Evolutionary conservation across 2,329 filamentous ascomycete species (phyloP), one percentile per base, ranked within the genome.

Genomic region (Ophiostoma australiae): DNA sequence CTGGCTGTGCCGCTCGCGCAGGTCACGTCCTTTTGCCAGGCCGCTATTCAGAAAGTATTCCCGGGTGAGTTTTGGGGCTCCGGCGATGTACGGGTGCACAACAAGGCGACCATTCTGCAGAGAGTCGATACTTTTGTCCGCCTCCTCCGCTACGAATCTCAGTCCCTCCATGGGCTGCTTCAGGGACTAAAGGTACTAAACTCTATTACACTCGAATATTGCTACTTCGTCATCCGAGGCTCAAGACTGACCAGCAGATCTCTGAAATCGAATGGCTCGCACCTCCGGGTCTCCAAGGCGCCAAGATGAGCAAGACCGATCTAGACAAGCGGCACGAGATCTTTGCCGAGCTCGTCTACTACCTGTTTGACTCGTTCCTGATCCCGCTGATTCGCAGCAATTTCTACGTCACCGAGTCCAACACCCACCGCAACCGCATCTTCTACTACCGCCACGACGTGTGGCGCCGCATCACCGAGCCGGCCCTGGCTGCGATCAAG

Each of bases 371-470:
- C 79, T 97, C 94, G 0, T 84, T 97, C 31, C 78, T 99, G 71
- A 91, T 98, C 75, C 94, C 95, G 11, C 84, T 99, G 8, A 86
- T 98, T 67, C 88, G 92, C 44, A 89, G 87, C 73, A 94, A 95
- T 76, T 99, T 99, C 76, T 94, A 98, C 77, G 91, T 97, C 52
- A 99, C 95, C 0, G 95, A 99, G 78, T 95, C 93, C 0, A 93
- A 88, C 73, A 83, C 84, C 1, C 88, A 97, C 77, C 89, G 90
- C 20, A 93, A 95, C 76, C 88, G 89, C 37, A 81, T 98, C 0
- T 97, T 97, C 79, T 99, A 93, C 80, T 98, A 97, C 78, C 91
- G 94, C 4, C 95, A 99, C 74, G 95, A 99, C 79, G 84, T 95
- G 11, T 99, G 95, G 95, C 88, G 87, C 69, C 85, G 85, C 58